These are phyloP conservation scores for Mycena vulgaris DNA, from an alignment of 768 basidiomycete genomes.

Conservation along the genomic window DNA sequence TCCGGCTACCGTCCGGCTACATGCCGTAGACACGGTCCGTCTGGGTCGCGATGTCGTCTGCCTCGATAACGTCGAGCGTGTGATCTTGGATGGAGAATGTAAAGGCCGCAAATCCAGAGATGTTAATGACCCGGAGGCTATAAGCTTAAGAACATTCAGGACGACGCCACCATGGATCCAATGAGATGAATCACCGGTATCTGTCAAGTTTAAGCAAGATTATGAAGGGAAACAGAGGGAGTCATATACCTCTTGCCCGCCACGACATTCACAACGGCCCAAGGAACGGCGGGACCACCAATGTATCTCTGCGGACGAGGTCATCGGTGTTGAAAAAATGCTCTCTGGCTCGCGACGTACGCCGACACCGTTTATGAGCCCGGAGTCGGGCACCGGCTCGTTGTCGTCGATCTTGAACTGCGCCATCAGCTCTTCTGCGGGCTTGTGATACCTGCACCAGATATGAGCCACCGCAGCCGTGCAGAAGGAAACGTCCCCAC, in stretches of 20 bases:
- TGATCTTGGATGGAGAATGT: slow-evolving; percentile 43
- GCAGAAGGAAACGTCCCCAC: no score
- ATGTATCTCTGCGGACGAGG: slow-evolving; percentile 40
- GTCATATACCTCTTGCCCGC: slow-evolving; percentile 43
- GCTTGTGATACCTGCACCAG: slow-evolving; percentile 38
- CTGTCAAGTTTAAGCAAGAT: background rate
- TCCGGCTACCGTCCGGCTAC: no score
- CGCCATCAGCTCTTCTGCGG: slow-evolving; percentile 31
- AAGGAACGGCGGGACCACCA: slow-evolving; percentile 51
- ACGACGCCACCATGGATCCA: no score
- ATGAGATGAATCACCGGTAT: background rate
- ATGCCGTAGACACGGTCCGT: no score
- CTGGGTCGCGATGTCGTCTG: slow-evolving; percentile 49
- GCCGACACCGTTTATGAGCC: slow-evolving; percentile 26
- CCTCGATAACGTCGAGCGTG: slow-evolving; percentile 4
- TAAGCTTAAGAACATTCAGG: background rate
- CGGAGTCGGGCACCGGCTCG: slow-evolving; percentile 36
- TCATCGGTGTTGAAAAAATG: background rate
- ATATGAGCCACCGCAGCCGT: no score
- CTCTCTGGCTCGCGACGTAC: slow-evolving; percentile 1
- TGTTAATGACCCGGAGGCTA: slow-evolving; percentile 59
- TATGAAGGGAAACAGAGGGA: background rate
- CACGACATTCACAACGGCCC: slow-evolving; percentile 54
- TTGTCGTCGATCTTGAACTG: slow-evolving; percentile 40
- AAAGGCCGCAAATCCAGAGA: slow-evolving; percentile 50